Base-by-base conservation (phyloP, 164 flowering plant species). In the Taxillus chinensis region DNA sequence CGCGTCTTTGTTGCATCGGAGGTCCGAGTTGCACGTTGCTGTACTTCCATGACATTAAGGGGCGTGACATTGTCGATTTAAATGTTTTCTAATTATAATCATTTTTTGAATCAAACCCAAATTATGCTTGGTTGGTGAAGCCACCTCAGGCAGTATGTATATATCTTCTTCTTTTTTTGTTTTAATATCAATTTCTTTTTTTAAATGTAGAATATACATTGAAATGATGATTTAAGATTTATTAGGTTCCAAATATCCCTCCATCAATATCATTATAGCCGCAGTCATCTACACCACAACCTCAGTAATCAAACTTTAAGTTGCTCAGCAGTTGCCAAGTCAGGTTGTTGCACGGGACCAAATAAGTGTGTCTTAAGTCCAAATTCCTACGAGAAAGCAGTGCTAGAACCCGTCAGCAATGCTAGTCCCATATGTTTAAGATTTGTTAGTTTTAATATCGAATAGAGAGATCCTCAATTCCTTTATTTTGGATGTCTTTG, bases 121-220 rank as follows among this genome's bases (percentile, higher is more conserved):
- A 90, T 93, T 11, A 90, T 90, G 97, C 98, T 93, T 62, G 97
- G 98, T 90, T 93, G 98, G 86, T 93, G 67, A 85, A 82, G 66
- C 83, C 95, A 39, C 84, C 96, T 62, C 86, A 86, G 74, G 78
- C 72, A 83, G 97, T 91, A 80, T n/a, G n/a, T n/a, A n/a, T n/a
- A n/a, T n/a, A n/a, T n/a, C n/a, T n/a, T n/a, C n/a, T n/a, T 66
- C 69, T 15, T 55, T 38, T 55, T 54, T 11, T n/a, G n/a, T 9
- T 55, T n/a, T 40, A 46, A 46, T 11, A 16, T 54, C 9, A 42
- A 43, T 52, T 43, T 62, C 48, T 39, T 39, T 45, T 27, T 39
- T 58, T n/a, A n/a, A n/a, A n/a, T n/a, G n/a, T n/a, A n/a, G n/a
- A n/a, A n/a, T n/a, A n/a, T n/a, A n/a, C 45, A 11, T 16, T 66